A percentile compares a stretch with the other conserved stretches of the same genome.
phyloP scores from a whole-genome alignment of 768 basidiomycete genomes.

The Termitomyces sp. region DNA sequence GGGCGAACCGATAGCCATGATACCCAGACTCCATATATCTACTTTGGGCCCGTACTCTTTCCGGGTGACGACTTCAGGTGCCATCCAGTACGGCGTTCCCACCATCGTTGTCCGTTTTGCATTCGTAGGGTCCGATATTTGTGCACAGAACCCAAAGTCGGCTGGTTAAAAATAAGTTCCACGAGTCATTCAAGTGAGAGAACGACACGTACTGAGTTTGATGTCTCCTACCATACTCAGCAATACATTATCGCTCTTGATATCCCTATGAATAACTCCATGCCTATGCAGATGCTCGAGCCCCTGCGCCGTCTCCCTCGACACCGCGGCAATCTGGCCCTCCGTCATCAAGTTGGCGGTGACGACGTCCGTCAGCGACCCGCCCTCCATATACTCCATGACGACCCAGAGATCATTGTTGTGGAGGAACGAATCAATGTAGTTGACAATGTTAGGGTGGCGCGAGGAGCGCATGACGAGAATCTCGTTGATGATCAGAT shows the following conservation, averaged over 20 bases:
- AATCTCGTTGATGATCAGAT: conserved; percentile 99
- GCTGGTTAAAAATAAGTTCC: conserved; percentile 37
- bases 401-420: conserved; percentile 99
- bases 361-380: conserved; percentile 91
- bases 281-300: conserved; percentile 92
- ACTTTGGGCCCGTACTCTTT: conserved; percentile 98
- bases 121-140: conserved; percentile 84
- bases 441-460: conserved; percentile 99
- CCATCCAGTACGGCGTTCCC: conserved; percentile 99
- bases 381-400: conserved; percentile 99
- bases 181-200: not conserved
- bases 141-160: conserved; percentile 98
- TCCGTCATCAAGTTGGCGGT: conserved; percentile 96
- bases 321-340: conserved; percentile 97
- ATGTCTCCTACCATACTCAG: conserved; percentile 92
- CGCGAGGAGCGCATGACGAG: conserved; percentile 96
- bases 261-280: conserved; percentile 97
- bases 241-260: conserved; percentile 97
- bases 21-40: conserved; percentile 96
- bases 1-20: conserved; percentile 85
- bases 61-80: conserved; percentile 94
- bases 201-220: conserved; percentile 74
- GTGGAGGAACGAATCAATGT: conserved; percentile 96
- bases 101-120: conserved; percentile 98
- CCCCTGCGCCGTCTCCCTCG: conserved; percentile 88